Evolutionary conservation across 2,329 filamentous ascomycete species (phyloP), one percentile per base, ranked within the genome.

Genomic region (Fusarium sp.): DNA sequence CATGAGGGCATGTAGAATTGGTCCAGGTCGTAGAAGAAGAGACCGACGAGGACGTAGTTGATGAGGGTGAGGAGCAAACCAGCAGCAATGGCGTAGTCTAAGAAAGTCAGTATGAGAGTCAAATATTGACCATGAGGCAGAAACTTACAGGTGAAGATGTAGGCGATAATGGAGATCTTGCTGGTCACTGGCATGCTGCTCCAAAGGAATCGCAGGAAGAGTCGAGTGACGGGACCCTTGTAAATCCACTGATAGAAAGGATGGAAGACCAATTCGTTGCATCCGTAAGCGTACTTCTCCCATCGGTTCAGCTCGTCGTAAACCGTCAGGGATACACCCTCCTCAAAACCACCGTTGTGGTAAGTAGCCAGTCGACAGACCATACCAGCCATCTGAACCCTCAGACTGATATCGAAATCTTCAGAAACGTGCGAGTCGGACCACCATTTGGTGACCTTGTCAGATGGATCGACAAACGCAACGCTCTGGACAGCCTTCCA

Each of bases 361-460:
- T 92, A 94, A 1, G 89, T 86, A 14, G 88, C 91, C 1, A 93
- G 83, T 15, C 92, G 90, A 47, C 93, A 87, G 38, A 89, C 84
- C 78, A 91, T 92, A 25, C 91, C 91, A 20, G 83, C 83, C 68
- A 88, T 89, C 78, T 94, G 92, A 7, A 94, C 84, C 38, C 91
- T 89, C 2, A 94, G 84, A 14, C 90, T 87, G 81, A 93, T 92
- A 66, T 94, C 91, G 58, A 94, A 94, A 74, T 94, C 92, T 67
- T 94, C 92, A 0, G 91, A 93, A 0, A 94, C 92, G 73, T 91
- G 90, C 7, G 85, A 86, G 77, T 94, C 92, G 10, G 91, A 92
- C 91, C 92, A 94, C 80, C 88, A 93, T 72, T 90, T 89, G 16
- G 89, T 86, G 70, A 89, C 85, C 14, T 86, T 87, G 55, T 89